A percentile compares a stretch with the other conserved stretches of the same genome.
Conservation (phyloP, 129 eudicot species). For the Lactuca sativa region DNA sequence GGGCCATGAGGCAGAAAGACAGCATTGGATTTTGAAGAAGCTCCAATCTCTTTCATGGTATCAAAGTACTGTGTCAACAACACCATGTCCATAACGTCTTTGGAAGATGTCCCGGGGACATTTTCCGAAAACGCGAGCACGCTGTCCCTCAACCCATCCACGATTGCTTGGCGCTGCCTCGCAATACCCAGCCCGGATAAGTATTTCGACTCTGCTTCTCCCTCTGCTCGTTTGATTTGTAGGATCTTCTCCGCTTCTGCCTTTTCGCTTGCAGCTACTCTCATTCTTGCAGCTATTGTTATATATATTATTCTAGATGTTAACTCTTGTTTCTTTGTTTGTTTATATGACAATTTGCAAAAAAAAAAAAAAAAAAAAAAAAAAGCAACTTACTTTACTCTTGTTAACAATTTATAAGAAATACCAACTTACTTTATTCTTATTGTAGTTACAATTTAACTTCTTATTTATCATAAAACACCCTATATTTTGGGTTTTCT, state of each 20-base stretch:
- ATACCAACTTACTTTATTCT: too few relatives aligned
- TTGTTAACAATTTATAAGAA: too few relatives aligned
- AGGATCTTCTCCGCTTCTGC: slow-evolving; percentile 77
- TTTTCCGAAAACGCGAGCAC: slow-evolving; percentile 64
- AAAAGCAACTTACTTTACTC: too few relatives aligned
- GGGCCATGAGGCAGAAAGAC: slow-evolving; percentile 78
- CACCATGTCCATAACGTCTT: slow-evolving; percentile 81
- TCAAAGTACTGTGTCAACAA: slow-evolving; percentile 72
- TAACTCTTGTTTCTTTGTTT: neutral
- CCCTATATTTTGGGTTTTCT: too few relatives aligned
- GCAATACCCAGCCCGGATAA: slow-evolving; percentile 74
- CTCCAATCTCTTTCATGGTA: slow-evolving; percentile 80
- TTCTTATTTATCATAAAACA: too few relatives aligned
- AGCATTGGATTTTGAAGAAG: slow-evolving; percentile 63
- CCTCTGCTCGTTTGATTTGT: slow-evolving; percentile 75
- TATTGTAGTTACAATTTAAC: too few relatives aligned
- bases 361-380: too few relatives aligned
- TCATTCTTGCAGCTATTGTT: slow-evolving; percentile 62
- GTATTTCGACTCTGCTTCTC: slow-evolving; percentile 81
- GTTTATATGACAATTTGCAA: neutral
- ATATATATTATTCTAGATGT: too few relatives aligned
- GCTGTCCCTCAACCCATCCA: slow-evolving; percentile 68
- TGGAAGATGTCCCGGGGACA: slow-evolving; percentile 68
- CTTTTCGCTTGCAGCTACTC: slow-evolving; percentile 73
- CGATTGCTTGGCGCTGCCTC: slow-evolving; percentile 75